These are phyloP conservation scores for Boletus austroedulis DNA, from an alignment of 1,284 basidiomycete species.

Conservation along the genomic window DNA sequence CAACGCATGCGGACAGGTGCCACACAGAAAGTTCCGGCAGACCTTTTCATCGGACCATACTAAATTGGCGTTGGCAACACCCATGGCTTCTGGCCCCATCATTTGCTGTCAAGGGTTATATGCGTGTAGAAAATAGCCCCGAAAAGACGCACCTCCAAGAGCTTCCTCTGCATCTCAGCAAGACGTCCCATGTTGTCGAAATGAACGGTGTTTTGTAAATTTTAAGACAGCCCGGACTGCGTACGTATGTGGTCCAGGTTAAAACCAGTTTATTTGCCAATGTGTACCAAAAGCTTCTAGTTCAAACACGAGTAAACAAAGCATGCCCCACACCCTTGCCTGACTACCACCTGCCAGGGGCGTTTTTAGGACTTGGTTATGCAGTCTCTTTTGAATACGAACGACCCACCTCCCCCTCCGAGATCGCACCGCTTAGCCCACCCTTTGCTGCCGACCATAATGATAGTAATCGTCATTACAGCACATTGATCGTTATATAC, in stretches of 20 bases:
- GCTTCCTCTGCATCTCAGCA: constrained; percentile 91
- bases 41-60: constrained; percentile 98
- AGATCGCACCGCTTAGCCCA: constrained; percentile 4
- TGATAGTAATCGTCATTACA: constrained; percentile 11
- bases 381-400: neutral
- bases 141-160: constrained; percentile 68
- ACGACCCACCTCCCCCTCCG: constrained; percentile 21
- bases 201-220: constrained; percentile 11
- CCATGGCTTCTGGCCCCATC: constrained; percentile 99
- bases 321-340: constrained; percentile 9
- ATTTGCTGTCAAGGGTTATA: constrained; percentile 69
- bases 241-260: constrained; percentile 6
- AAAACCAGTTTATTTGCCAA: constrained; percentile 29
- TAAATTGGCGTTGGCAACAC: constrained; percentile 87
- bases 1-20: constrained; percentile 94
- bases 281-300: constrained; percentile 29
- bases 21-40: constrained; percentile 98
- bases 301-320: constrained; percentile 32
- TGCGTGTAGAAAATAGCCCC: neutral
- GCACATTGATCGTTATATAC: constrained; percentile 21
- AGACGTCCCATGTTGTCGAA: constrained; percentile 69
- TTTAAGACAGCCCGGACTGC: neutral
- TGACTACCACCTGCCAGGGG: neutral
- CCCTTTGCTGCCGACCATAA: neutral
- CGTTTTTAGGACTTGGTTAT: neutral